Evolutionary conservation across 768 basidiomycete genomes (phyloP), one percentile per base, ranked within the genome.

Genomic region (Suillus weaverae): DNA sequence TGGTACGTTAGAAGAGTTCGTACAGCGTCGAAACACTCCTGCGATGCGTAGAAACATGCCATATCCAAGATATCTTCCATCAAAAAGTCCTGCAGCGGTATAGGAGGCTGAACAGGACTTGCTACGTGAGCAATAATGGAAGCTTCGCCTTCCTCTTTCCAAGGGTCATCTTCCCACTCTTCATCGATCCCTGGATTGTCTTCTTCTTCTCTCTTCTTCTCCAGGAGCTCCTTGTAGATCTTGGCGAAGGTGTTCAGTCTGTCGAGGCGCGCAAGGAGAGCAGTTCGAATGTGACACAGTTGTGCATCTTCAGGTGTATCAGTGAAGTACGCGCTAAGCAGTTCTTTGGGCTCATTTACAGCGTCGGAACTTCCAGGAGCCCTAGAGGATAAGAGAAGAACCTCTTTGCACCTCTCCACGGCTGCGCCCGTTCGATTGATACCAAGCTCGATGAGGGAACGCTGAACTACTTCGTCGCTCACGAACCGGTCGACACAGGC

Each of bases 231-330:
- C 66, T 81, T 81, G 70, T 77, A 84, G 68, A 93, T 82, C 69
- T 89, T 84, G 26, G 84, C 79, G 64, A 83, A 94, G n/a, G 91
- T 92, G 66, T 87, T 89, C 55, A 94, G 79, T 55, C 85, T 80
- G 74, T 92, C 90, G 36, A 86, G 78, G 13, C 92, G 82, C 57
- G 84, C 80, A 39, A 94, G 80, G n/a, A 95, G 82, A n/a, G 86
- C 66, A 22, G 81, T 76, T 43, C 94, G 91, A 66, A 94, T 77
- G 66, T 79, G 76, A 69, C 86, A 91, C 48, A 92, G 73, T 61
- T 86, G 84, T 26, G 86, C 87, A 68, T 93, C 91, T 11, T 81
- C 78, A 46, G 85, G 83, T n/a, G 80, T 73, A 59, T 80, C 76
- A 60, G 76, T 73, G 73, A 93, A 91, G 74, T 92, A 85, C 20